phyloP scores from a whole-genome alignment of 306 rosid genomes.

The Betula pendula region DNA sequence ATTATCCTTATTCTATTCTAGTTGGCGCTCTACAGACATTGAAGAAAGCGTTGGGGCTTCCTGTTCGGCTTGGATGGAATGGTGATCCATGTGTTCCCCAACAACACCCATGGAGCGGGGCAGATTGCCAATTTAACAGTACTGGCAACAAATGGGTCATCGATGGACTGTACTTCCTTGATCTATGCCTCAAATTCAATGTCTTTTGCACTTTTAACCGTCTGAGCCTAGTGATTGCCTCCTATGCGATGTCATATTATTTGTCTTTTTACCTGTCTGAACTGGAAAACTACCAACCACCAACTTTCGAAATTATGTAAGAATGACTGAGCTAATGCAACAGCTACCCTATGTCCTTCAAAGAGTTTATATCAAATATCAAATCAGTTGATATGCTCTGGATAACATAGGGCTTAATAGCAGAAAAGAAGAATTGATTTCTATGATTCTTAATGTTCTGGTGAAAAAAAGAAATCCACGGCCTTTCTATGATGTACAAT shows the following conservation, averaged over 20 bases:
- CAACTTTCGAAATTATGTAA: background rate
- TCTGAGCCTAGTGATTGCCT: constrained; percentile 12
- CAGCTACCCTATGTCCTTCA: background rate
- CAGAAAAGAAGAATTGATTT: background rate
- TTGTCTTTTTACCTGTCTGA: background rate
- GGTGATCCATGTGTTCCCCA: constrained; percentile 99
- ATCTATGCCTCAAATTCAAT: constrained; percentile 28
- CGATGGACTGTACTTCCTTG: constrained; percentile 79
- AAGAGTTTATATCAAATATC: background rate
- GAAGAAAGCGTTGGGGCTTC: constrained; percentile 85
- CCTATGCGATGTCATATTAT: constrained; percentile 10
- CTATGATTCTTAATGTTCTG: background rate
- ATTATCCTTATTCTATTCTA: constrained; percentile 38
- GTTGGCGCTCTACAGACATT: constrained; percentile 75
- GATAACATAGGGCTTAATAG: background rate
- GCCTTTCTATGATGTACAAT: background rate
- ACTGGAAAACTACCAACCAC: background rate
- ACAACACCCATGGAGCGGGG: constrained; percentile 98
- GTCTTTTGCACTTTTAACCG: constrained; percentile 23
- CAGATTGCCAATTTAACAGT: constrained; percentile 72
- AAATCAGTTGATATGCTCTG: background rate
- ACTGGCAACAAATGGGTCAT: constrained; percentile 74
- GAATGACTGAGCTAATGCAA: background rate
- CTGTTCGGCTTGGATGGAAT: constrained; percentile 92
- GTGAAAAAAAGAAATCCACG: background rate